Evolutionary conservation across 495 filamentous ascomycete genomes (phyloP), one percentile per base, ranked within the genome.

Genomic region (Annulohypoxylon maeteangense): DNA sequence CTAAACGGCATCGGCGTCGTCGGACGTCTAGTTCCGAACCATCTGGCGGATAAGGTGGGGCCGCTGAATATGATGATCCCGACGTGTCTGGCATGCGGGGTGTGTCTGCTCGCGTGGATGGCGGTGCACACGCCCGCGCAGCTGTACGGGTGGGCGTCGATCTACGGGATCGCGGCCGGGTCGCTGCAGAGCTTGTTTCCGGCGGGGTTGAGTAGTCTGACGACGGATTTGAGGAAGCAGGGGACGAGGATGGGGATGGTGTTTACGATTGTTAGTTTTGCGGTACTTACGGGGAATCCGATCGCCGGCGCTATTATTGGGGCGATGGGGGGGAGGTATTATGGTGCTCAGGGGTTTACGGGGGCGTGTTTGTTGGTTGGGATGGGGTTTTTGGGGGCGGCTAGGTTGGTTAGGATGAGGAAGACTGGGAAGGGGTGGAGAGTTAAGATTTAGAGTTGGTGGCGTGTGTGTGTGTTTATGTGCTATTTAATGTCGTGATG

Each of bases 231-330:
- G 72, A 84, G 85, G 27, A 93, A 92, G 76, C 83, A 85, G 20
- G 91, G 93, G 0, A 86, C 89, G 57, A 83, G 92, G 12, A 90
- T 93, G 84, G 93, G 92, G 5, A 94, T 95, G 91, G 85, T 90
- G 25, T 90, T 95, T 64, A 89, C 86, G n/a, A 87, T 93, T 42
- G 85, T 90, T 11, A 89, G 87, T 38, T 86, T 95, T 54, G 92
- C 92, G 0, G 85, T 85, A 22, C 79, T 95, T 27, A 92, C 90
- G 27, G 92, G 92, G 0, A 87, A 91, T 10, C 91, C 93, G 2
- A 88, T 96, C 65, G 91, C 88, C 0, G 93, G 92, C 0, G 86
- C 87, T 16, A 86, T 88, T 8, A 84, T 93, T 20, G 86, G 83
- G 0, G 85, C 83, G 0, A 76, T 80, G 18, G 79, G 80, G 8